Evolutionary conservation across 2,329 filamentous ascomycete species (phyloP), one percentile per base, ranked within the genome.

Genomic region (Talaromyces funiculosus): DNA sequence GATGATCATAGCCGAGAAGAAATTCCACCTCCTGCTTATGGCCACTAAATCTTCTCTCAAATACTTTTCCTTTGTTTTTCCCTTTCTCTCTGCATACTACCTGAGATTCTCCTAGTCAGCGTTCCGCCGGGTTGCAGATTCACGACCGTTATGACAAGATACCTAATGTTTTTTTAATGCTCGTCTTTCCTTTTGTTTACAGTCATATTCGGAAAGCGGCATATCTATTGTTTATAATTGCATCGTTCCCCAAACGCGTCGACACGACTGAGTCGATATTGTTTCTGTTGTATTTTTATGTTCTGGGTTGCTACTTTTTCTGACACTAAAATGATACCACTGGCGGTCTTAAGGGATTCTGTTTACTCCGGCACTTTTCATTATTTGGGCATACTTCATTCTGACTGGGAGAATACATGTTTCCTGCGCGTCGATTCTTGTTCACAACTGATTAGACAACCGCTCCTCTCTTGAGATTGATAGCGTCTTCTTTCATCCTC

Each of bases 11-110:
- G 69, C 37, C 71, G 71, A 45, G 75, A 78, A 53, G 71, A 73
- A 56, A 65, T 67, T 26, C 77, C 77, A 56, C 77, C 77, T 16
- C 77, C 77, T 29, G 77, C 77, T 29, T 80, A 80, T 66, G 76
- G 76, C 33, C 74, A 76, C 60, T 79, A 66, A 71, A 4, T 3
- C 8, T 10, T 58, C 31, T 20, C 45, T 20, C 53, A 40, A 53
- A 20, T 38, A 38, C 9, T 3, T 49, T 40, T 58, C 24, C 9
- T 37, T 51, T 58, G 20, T 49, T 24, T 9, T 58, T 51, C 29
- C 10, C 45, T 20, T 31, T 6, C 4, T 18, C 29, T 38, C 35
- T 58, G 33, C 49, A 53, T 45, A 42, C 6, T 38, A 33, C 45
- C 42, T 49, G 20, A 56, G 26, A 57, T 61, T 59, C 60, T 59